Conservation (phyloP, 371 early-diverging fungal species). For the Umbelopsis sp. region DNA sequence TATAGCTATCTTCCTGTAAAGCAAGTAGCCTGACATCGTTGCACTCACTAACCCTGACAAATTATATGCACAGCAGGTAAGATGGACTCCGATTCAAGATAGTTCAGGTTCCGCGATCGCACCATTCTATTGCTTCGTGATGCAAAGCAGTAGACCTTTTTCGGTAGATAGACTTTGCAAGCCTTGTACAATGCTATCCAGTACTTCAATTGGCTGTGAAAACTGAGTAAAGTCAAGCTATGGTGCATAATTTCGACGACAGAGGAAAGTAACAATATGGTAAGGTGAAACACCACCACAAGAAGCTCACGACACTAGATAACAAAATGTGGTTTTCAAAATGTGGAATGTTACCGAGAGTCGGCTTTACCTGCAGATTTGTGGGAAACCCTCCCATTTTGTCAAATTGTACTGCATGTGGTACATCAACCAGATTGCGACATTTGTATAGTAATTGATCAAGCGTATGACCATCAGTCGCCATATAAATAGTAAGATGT, state of each 20-base stretch:
- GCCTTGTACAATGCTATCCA: background rate
- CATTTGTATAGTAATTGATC: conserved; percentile 3
- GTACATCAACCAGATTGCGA: conserved; percentile 1
- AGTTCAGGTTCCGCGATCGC: background rate
- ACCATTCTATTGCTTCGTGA: background rate
- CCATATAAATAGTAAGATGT: background rate
- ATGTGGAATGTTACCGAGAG: background rate
- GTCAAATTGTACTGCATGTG: background rate
- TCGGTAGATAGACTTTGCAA: background rate
- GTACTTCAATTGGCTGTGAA: too few species aligned
- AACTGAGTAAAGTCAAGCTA: too few species aligned
- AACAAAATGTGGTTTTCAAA: background rate
- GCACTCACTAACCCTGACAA: too few species aligned
- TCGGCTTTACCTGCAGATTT: background rate
- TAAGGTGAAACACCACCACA: background rate
- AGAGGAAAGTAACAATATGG: background rate
- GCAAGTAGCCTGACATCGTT: too few species aligned
- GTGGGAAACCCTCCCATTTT: background rate
- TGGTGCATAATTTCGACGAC: background rate
- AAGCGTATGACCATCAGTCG: background rate
- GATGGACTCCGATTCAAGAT: background rate
- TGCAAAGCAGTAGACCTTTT: background rate
- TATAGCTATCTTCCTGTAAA: too few species aligned
- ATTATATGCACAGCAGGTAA: too few species aligned
- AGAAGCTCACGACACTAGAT: background rate